Percentiles rank a stretch among this genome's conserved stretches.
Evolutionary conservation across 2,329 filamentous ascomycete genomes (phyloP).

Genomic region (Beauveria bassiana): DNA sequence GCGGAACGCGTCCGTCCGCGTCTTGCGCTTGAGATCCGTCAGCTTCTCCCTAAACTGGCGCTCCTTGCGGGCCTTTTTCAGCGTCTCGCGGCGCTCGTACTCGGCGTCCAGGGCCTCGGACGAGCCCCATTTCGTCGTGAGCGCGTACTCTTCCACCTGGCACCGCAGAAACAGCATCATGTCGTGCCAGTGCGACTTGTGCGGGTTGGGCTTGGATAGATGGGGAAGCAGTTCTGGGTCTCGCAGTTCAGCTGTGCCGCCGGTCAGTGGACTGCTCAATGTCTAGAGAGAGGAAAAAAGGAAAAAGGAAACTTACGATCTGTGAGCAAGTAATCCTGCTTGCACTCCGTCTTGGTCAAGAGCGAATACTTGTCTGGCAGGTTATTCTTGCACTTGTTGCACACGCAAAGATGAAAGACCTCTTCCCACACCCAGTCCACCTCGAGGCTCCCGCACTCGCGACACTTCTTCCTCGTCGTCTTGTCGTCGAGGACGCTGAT

Average conservation of each 20-base stretch:
- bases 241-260: constrained; percentile 66
- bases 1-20: constrained; percentile 81
- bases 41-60: constrained; percentile 87
- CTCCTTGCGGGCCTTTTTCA: constrained; percentile 81
- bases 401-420: constrained; percentile 67
- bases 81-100: constrained; percentile 68
- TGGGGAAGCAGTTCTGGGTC: constrained; percentile 82
- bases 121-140: constrained; percentile 85
- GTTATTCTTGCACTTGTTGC: constrained; percentile 80
- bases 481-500: constrained; percentile 65
- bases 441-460: constrained; percentile 75
- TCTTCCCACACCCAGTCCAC: constrained; percentile 96
- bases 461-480: constrained; percentile 63
- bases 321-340: constrained; percentile 90
- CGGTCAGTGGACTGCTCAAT: background rate
- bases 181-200: constrained; percentile 93
- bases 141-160: constrained; percentile 91
- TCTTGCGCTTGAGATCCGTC: constrained; percentile 85
- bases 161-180: constrained; percentile 97
- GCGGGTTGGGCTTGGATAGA: constrained; percentile 83
- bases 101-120: constrained; percentile 79
- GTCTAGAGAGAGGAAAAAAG: no score
- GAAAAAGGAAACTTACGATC: constrained; percentile 54
- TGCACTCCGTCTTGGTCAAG: constrained; percentile 92
- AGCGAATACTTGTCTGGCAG: constrained; percentile 88